Base-by-base conservation (phyloP, 192 early-diverging fungal species). In the Ramicandelaber brevisporus region DNA sequence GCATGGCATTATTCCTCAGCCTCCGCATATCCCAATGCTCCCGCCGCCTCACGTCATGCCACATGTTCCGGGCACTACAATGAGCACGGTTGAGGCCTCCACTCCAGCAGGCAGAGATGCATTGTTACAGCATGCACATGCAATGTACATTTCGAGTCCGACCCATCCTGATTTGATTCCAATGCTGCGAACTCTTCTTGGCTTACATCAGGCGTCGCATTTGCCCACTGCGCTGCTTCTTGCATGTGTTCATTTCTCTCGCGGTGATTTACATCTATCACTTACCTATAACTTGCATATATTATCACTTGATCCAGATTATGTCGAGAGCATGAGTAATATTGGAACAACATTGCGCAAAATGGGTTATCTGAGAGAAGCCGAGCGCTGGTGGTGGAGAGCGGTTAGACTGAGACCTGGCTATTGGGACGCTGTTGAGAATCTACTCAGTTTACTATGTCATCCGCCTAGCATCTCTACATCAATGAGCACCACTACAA, bases 381-480 rank as follows among this genome's bases (percentile, higher is more conserved):
- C 84, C 7, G 84, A 89, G 40, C 46, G 47, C 27, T 84, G 68
- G 62, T 89, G 82, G 66, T 75, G 72, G 50, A 54, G 53, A 9
- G 84, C 84, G 0, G 78, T 89, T 29, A 43, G 59, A 34, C 57
- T 83, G 34, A 51, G 84, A 8, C 84, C 84, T 0, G 74, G 75
- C 5, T 89, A 89, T 50, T 89, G 79, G 79, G 84, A 89, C 35
- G 84, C 79, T 3, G 71, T 72, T 14, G 76, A 84, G 41, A 86
- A 86, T 36, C 55, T 89, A 19, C 68, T 85, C 18, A 74, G 75
- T 10, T 64, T 82, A 14, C 47, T 86, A 21, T 80, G 75, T 50
- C 50, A 43, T 22, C 26, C 34, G 2, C 11, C n/a, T n/a, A n/a
- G n/a, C n/a, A n/a, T n/a, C n/a, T n/a, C n/a, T n/a, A n/a, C n/a